Evolutionary conservation across 179 eudicot genomes (phyloP).

Genomic region (Gypsophila paniculata): DNA sequence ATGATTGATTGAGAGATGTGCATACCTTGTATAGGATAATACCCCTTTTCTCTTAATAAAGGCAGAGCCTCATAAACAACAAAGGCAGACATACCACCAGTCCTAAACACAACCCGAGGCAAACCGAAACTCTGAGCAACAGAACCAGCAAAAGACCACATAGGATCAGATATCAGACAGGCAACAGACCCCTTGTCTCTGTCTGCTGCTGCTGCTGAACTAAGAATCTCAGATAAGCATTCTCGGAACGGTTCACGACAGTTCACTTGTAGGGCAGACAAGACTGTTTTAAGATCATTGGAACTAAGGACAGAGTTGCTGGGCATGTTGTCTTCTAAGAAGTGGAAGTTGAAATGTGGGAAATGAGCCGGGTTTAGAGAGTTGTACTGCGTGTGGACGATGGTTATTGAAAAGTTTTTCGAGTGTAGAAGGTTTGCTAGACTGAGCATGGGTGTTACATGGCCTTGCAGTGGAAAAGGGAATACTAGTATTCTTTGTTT

Average conservation of each 20-base stretch:
- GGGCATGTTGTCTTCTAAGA: conserved; percentile 32
- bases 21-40: conserved; percentile 38
- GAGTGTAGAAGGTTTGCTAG: conserved; percentile 30
- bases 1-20: not conserved
- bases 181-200: conserved; percentile 28
- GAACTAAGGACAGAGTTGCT: conserved; percentile 11
- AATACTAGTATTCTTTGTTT: conserved; percentile 19
- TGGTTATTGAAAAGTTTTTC: conserved; percentile 25
- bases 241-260: conserved; percentile 22
- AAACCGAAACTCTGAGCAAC: conserved; percentile 46
- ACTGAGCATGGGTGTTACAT: conserved; percentile 27
- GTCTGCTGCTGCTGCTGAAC: conserved; percentile 10
- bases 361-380: conserved; percentile 19
- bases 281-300: conserved; percentile 14
- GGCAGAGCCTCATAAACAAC: conserved; percentile 31
- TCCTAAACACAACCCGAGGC: conserved; percentile 51
- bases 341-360: conserved; percentile 29
- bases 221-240: conserved; percentile 31
- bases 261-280: conserved; percentile 8
- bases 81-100: conserved; percentile 43
- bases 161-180: conserved; percentile 53
- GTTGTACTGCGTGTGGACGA: conserved; percentile 23
- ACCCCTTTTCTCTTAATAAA: conserved; percentile 33
- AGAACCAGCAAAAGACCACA: conserved; percentile 36
- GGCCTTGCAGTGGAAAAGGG: conserved; percentile 32